Evolutionary conservation across 345 rosid species (phyloP).

Genomic region (Sapria himalayana): DNA sequence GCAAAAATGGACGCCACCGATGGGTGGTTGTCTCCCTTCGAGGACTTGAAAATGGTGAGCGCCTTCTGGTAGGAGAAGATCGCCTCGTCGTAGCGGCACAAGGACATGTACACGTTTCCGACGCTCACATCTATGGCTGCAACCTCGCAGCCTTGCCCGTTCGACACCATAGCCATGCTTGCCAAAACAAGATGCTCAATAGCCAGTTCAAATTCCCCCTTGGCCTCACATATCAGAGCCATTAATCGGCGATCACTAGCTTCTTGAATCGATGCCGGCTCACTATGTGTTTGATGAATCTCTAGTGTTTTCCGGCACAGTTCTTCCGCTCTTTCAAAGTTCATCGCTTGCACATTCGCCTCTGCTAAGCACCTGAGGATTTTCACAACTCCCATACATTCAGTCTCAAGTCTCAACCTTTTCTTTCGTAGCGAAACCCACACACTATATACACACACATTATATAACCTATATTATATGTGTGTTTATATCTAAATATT

Average conservation of each 20-base stretch:
- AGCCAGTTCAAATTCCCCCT: constrained; percentile 78
- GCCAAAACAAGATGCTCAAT: constrained; percentile 97
- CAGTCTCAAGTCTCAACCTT: too few species aligned
- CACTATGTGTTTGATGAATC: constrained; percentile 88
- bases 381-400: too few species aligned
- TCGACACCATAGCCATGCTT: constrained; percentile 97
- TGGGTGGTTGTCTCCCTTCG: constrained; percentile 93
- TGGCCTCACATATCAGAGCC: constrained; percentile 89
- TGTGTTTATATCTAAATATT: too few species aligned
- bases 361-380: constrained; percentile 73
- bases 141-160: constrained; percentile 78
- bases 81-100: constrained; percentile 91
- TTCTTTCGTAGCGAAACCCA: too few species aligned
- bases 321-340: constrained; percentile 92
- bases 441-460: too few species aligned
- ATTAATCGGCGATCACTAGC: constrained; percentile 89
- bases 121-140: constrained; percentile 93
- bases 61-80: constrained; percentile 97
- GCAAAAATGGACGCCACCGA: constrained; percentile 81
- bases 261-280: constrained; percentile 92
- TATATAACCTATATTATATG: too few species aligned
- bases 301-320: constrained; percentile 79
- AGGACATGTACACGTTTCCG: constrained; percentile 74
- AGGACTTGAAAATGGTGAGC: constrained; percentile 81
- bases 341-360: constrained; percentile 98